These are phyloP conservation scores for Citrullus mucosospermus DNA, from an alignment of 306 rosid species.

Conservation along the genomic window DNA sequence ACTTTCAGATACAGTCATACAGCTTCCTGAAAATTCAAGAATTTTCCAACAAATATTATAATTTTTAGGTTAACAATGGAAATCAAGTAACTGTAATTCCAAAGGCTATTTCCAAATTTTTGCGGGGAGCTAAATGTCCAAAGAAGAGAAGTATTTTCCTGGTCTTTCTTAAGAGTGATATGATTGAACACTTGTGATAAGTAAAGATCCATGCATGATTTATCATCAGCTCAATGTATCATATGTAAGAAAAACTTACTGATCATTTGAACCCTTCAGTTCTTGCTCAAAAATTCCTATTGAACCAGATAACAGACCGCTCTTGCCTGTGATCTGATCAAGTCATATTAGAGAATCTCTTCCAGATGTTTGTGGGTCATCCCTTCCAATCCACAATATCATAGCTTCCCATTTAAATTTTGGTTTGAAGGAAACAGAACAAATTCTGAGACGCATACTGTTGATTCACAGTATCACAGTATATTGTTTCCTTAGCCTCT, in stretches of 20 bases:
- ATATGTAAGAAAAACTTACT: background rate
- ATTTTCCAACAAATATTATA: background rate
- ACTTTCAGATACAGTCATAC: background rate
- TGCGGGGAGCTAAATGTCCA: background rate
- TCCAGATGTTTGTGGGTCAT: background rate
- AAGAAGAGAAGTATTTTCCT: background rate
- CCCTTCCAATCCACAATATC: background rate
- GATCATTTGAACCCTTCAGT: background rate
- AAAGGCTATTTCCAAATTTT: background rate
- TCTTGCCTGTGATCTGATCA: background rate
- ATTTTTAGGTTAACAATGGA: background rate
- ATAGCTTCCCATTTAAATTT: background rate
- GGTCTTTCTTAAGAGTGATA: background rate
- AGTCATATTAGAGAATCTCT: background rate
- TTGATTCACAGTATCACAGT: background rate
- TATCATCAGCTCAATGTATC: background rate
- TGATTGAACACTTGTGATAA: background rate
- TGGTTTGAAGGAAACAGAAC: background rate
- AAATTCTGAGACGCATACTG: background rate
- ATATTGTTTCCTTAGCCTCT: background rate
- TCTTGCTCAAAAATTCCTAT: background rate
- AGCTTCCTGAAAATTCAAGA: background rate
- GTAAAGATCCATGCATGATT: background rate
- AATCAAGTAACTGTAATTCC: background rate
- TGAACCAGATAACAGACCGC: background rate